phyloP scores from a whole-genome alignment of 1,139 yeast genomes.

The Geotrichum macrosporum region DNA sequence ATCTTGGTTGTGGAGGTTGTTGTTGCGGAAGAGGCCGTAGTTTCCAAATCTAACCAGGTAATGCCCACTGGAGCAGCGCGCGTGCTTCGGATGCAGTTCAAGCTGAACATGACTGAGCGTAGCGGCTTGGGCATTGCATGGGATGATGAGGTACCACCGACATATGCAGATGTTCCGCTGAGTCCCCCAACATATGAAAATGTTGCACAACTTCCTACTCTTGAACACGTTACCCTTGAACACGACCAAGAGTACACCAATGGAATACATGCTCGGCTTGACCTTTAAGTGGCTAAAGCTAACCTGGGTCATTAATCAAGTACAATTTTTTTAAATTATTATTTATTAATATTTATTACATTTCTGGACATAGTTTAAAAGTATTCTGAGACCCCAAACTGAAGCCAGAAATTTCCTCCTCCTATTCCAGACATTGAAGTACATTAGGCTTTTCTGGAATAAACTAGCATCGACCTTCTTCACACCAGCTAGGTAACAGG shows the following conservation, averaged over 20 bases:
- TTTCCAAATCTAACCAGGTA: slow-evolving; percentile 30
- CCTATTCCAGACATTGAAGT: no score
- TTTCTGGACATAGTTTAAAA: no score
- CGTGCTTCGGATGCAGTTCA: slow-evolving; percentile 90
- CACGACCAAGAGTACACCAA: slow-evolving; percentile 3
- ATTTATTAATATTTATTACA: no score
- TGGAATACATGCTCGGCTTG: slow-evolving; percentile 10
- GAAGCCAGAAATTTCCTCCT: no score
- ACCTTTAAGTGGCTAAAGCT: background rate
- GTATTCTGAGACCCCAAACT: no score
- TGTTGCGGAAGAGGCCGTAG: slow-evolving; percentile 77
- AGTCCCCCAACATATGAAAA: slow-evolving; percentile 76
- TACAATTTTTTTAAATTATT: no score
- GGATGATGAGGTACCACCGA: slow-evolving; percentile 99
- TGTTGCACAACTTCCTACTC: slow-evolving; percentile 31
- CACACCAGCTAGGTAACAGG: no score
- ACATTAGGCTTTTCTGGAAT: no score
- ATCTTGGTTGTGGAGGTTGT: slow-evolving; percentile 76
- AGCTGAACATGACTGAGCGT: slow-evolving; percentile 72
- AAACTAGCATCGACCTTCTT: no score
- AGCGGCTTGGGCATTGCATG: slow-evolving; percentile 95
- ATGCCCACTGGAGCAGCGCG: slow-evolving; percentile 86
- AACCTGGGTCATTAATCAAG: no score
- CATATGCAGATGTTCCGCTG: slow-evolving; percentile 77
- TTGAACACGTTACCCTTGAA: slow-evolving; percentile 25